Conservation (phyloP, 257 asterid genomes). For the Solanum phureja region DNA sequence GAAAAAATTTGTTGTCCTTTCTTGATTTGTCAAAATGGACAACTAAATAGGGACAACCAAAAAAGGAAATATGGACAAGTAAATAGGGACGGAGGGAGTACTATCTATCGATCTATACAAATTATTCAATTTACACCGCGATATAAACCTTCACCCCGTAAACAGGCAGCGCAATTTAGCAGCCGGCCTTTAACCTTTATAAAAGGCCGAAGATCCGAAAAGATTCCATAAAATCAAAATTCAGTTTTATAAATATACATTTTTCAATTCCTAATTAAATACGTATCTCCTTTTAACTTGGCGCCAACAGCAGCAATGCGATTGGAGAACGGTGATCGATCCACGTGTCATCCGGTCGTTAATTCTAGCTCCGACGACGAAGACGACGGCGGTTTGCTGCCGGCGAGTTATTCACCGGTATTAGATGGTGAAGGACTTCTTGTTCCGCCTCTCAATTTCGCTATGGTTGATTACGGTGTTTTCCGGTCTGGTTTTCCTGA, state of each 20-base stretch:
- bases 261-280: not conserved
- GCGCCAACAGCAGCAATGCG: constrained; percentile 35
- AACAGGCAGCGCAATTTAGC: not conserved
- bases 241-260: not conserved
- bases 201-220: not conserved
- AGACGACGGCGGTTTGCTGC: not conserved
- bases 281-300: not conserved
- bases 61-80: no score
- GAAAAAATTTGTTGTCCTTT: no score
- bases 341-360: constrained; percentile 28
- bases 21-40: no score
- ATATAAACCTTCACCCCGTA: not conserved
- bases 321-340: constrained; percentile 23
- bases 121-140: not conserved
- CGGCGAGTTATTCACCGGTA: not conserved
- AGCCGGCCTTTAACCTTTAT: not conserved
- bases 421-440: constrained; percentile 20
- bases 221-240: not conserved
- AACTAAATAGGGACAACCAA: no score
- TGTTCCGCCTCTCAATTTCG: constrained; percentile 74
- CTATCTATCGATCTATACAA: not conserved
- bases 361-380: not conserved
- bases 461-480: constrained; percentile 87
- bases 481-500: constrained; percentile 93
- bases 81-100: no score